Conservation (phyloP, 169 alveolate genomes). For the Plasmodium chabaudi region DNA sequence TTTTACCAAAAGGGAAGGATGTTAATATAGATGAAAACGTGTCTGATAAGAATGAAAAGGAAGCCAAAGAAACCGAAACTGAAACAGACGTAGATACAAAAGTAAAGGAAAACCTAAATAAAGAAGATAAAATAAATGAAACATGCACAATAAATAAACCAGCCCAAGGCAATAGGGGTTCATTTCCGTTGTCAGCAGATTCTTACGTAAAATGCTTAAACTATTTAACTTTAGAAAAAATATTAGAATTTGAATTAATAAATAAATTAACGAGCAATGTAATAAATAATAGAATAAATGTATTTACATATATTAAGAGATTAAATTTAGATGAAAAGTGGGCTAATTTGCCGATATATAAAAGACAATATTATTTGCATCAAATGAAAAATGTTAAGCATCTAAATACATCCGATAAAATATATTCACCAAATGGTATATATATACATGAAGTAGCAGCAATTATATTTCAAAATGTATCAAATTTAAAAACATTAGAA, state of each 20-base stretch:
- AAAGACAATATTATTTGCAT: slow-evolving; percentile 71
- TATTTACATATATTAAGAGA: slow-evolving; percentile 50
- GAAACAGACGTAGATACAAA: neutral
- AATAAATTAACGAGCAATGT: slow-evolving; percentile 42
- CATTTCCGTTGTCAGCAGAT: slow-evolving; percentile 53
- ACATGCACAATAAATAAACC: neutral
- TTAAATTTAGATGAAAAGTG: slow-evolving; percentile 55
- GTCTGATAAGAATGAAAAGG: neutral
- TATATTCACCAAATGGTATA: slow-evolving; percentile 62
- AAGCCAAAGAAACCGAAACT: neutral
- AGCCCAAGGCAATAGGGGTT: neutral
- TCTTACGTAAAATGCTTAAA: slow-evolving; percentile 53
- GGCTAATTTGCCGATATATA: slow-evolving; percentile 64
- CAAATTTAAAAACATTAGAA: slow-evolving; percentile 62
- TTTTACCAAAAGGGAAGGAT: slow-evolving; percentile 31
- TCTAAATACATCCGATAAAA: slow-evolving; percentile 64
- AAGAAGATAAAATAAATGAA: neutral
- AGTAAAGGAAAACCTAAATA: neutral
- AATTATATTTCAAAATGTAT: slow-evolving; percentile 65
- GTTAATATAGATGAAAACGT: neutral
- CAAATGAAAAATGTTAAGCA: slow-evolving; percentile 71
- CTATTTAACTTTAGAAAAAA: slow-evolving; percentile 36
- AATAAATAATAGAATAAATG: slow-evolving; percentile 52
- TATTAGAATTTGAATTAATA: slow-evolving; percentile 47
- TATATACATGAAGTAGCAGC: slow-evolving; percentile 77